A percentile compares a stretch with the other conserved stretches of the same genome.
phyloP scores from a whole-genome alignment of 345 rosid species.

The Conringia planisiliqua region DNA sequence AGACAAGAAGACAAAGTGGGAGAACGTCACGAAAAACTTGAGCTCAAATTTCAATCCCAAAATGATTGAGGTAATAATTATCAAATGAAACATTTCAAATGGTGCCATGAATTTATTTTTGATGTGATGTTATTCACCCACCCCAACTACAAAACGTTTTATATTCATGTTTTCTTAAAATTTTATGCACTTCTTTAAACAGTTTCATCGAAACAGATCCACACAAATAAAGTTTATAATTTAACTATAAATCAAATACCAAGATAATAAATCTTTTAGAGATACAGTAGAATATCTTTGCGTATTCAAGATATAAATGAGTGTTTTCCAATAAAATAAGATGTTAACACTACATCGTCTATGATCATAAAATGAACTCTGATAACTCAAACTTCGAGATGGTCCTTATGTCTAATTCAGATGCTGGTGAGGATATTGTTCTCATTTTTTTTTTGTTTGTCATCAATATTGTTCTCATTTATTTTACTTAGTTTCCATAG shows the following conservation, averaged over 20 bases:
- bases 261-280: no score
- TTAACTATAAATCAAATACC: not conserved
- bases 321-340: not conserved
- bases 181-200: not conserved
- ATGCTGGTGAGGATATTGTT: not conserved
- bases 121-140: conserved; percentile 37
- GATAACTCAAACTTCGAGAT: not conserved
- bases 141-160: conserved; percentile 22
- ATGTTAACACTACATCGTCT: not conserved
- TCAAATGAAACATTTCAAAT: conserved; percentile 24
- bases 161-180: not conserved
- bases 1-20: conserved; percentile 34
- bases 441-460: not conserved
- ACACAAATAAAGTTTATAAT: not conserved
- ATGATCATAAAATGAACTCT: not conserved
- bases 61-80: conserved; percentile 59
- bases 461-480: not conserved
- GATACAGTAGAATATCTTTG: not conserved
- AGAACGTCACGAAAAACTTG: conserved; percentile 24
- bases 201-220: not conserved
- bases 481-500: not conserved
- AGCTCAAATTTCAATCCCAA: conserved; percentile 39
- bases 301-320: not conserved
- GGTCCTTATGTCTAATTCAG: not conserved
- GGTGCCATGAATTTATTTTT: conserved; percentile 18